Percentiles rank a stretch among this genome's conserved stretches.
Evolutionary conservation across 129 eudicot species (phyloP).

Genomic region (Erigeron canadensis): DNA sequence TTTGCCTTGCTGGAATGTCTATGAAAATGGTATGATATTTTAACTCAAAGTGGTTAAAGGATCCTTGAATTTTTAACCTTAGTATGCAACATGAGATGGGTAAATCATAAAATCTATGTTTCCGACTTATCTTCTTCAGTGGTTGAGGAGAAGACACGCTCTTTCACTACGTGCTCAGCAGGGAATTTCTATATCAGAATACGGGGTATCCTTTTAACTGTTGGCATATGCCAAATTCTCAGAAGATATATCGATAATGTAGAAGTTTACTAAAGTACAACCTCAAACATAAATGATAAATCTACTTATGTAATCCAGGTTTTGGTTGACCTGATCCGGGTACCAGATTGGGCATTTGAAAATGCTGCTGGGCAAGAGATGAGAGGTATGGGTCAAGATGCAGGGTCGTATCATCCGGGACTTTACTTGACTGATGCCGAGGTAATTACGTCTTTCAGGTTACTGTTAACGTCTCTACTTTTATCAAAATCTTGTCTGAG

Average conservation of each 20-base stretch:
- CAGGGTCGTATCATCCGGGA: constrained; percentile 79
- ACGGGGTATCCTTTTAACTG: constrained; percentile 50
- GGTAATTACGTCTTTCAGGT: constrained; percentile 34
- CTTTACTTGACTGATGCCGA: constrained; percentile 86
- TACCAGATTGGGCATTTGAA: constrained; percentile 91
- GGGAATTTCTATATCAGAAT: constrained; percentile 86
- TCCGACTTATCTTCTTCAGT: constrained; percentile 38
- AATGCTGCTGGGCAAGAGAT: constrained; percentile 87
- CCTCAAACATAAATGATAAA: not conserved
- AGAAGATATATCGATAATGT: not conserved
- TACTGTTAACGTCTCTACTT: not conserved
- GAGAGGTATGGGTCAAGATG: constrained; percentile 92
- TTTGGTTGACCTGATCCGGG: constrained; percentile 80
- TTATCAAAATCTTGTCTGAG: not conserved
- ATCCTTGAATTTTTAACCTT: not conserved
- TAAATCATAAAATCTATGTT: not conserved
- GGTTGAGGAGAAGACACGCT: constrained; percentile 88
- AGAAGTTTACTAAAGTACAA: not conserved
- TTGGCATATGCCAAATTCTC: not conserved
- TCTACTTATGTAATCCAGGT: constrained; percentile 38
- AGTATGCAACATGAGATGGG: not conserved
- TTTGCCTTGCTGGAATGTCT: constrained; percentile 66
- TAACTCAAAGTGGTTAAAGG: not conserved
- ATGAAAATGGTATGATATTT: constrained; percentile 52
- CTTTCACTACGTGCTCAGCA: constrained; percentile 84